Evolutionary conservation across 768 basidiomycete genomes (phyloP).

Genomic region (Kwoniella mangroviensis): DNA sequence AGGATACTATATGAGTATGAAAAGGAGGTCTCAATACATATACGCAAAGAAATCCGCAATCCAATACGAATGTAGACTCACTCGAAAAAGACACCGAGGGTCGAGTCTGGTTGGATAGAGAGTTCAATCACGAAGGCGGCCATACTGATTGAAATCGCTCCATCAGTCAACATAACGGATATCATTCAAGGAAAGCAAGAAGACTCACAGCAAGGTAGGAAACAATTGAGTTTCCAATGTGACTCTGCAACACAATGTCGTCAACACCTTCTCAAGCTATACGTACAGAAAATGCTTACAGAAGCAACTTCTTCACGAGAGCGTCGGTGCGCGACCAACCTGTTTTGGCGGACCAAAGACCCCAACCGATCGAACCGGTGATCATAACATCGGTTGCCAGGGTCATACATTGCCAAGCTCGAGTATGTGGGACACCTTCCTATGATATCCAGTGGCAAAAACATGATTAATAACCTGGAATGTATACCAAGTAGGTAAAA

Average conservation of each 20-base stretch:
- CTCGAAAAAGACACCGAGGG: slow-evolving; percentile 24
- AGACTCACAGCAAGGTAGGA: slow-evolving; percentile 14
- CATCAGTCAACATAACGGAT: neutral
- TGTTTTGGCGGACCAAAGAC: slow-evolving; percentile 36
- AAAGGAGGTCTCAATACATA: neutral
- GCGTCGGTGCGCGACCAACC: slow-evolving; percentile 44
- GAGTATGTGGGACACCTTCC: neutral
- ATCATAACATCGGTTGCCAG: slow-evolving; percentile 37
- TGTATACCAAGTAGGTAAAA: no score
- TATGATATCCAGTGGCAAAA: neutral
- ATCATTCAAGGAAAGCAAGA: neutral
- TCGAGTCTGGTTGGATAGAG: slow-evolving; percentile 6
- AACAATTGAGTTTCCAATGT: slow-evolving; percentile 19
- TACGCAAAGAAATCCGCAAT: neutral
- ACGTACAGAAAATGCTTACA: neutral
- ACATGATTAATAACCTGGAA: no score
- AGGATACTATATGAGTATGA: slow-evolving; percentile 1
- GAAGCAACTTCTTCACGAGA: slow-evolving; percentile 11
- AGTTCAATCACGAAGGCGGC: slow-evolving; percentile 15
- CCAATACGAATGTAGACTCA: neutral
- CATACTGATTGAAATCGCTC: neutral
- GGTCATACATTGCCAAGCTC: slow-evolving; percentile 11
- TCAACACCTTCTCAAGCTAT: neutral
- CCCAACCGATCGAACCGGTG: slow-evolving; percentile 34
- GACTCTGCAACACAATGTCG: neutral